These are phyloP conservation scores for Podaxis sp. DNA, from an alignment of 768 basidiomycete genomes.

Conservation along the genomic window DNA sequence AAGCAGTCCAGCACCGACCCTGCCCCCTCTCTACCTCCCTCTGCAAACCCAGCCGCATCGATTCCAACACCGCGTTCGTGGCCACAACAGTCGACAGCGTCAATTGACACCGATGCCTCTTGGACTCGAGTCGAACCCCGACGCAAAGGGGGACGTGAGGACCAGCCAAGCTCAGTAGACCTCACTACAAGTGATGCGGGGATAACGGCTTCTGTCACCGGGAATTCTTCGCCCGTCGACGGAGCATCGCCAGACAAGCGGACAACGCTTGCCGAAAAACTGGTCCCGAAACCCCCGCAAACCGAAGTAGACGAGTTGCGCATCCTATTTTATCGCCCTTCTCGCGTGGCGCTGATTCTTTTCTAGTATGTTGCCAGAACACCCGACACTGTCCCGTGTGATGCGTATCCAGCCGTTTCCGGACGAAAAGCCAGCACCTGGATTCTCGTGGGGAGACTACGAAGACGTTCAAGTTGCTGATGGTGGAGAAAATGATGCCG, in stretches of 20 bases:
- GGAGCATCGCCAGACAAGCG: conserved; percentile 28
- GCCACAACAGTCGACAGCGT: conserved; percentile 32
- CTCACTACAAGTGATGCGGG: conserved; percentile 50
- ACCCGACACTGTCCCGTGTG: conserved; percentile 57
- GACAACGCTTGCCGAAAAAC: conserved; percentile 56
- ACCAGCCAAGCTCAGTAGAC: conserved; percentile 28
- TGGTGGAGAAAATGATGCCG: conserved; percentile 52
- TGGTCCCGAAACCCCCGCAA: conserved; percentile 62
- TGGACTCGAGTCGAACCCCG: conserved; percentile 71
- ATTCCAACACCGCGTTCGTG: conserved; percentile 1
- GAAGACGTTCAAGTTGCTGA: conserved; percentile 54
- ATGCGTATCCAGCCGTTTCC: conserved; percentile 62
- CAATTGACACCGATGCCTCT: conserved; percentile 53
- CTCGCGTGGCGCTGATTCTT: conserved; percentile 5
- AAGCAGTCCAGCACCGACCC: not conserved
- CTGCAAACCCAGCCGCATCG: not conserved
- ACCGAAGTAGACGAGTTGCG: conserved; percentile 65
- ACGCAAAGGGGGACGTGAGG: conserved; percentile 24
- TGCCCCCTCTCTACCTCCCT: not conserved
- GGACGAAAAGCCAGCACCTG: conserved; percentile 57
- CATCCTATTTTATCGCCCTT: conserved; percentile 1
- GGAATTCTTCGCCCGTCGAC: conserved; percentile 35
- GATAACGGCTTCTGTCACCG: conserved; percentile 44
- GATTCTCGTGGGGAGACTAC: conserved; percentile 78
- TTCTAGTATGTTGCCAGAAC: conserved; percentile 62